Evolutionary conservation across 2,329 filamentous ascomycete genomes (phyloP).

Genomic region (Annulohypoxylon truncatum): DNA sequence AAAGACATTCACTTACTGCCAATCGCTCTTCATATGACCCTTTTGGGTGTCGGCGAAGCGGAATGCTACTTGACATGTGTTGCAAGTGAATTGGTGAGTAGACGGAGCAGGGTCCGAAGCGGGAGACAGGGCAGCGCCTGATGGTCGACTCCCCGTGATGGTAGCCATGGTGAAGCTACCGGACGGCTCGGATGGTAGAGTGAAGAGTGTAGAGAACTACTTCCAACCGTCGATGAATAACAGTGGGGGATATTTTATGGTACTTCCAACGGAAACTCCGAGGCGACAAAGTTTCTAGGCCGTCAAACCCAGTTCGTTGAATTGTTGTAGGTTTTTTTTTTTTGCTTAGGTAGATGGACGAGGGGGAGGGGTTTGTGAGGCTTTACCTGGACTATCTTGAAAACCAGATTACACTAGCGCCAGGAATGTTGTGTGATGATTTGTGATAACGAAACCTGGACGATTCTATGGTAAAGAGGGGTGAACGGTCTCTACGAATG

Average conservation of each 20-base stretch:
- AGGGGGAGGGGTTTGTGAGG: conserved; percentile 39
- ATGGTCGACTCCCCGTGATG: conserved; percentile 54
- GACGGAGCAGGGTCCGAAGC: conserved; percentile 53
- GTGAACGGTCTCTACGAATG: neutral
- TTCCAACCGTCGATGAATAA: neutral
- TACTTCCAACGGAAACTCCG: conserved; percentile 16
- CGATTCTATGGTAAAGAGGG: neutral
- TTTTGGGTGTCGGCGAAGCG: conserved; percentile 93
- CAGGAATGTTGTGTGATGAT: neutral
- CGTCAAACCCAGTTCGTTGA: conserved; percentile 1
- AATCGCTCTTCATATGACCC: conserved; percentile 97
- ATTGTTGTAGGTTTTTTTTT: neutral
- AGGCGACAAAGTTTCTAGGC: conserved; percentile 13
- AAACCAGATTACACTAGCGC: conserved; percentile 15
- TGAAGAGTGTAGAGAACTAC: neutral
- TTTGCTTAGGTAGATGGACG: neutral
- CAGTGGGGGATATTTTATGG: neutral
- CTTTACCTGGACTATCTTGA: conserved; percentile 31
- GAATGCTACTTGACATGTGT: conserved; percentile 97
- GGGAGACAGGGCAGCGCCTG: conserved; percentile 43
- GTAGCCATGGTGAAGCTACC: conserved; percentile 60
- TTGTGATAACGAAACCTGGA: neutral
- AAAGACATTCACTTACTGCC: conserved; percentile 79
- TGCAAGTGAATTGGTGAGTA: conserved; percentile 95
- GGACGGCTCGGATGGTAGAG: neutral